Evolutionary conservation across 2,329 filamentous ascomycete species (phyloP).

Genomic region (Pseudogymnoascus sp.): DNA sequence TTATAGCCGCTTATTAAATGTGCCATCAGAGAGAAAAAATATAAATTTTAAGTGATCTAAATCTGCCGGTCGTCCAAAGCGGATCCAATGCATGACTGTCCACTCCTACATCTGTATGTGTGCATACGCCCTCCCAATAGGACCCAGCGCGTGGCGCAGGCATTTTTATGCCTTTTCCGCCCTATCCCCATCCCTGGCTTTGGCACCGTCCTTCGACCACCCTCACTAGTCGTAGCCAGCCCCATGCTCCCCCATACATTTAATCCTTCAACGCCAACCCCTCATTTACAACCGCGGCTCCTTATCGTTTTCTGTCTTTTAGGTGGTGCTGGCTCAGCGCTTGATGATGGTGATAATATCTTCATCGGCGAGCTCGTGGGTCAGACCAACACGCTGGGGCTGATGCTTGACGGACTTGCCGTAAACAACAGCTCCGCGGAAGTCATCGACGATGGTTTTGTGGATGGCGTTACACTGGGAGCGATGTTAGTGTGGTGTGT

Average conservation of each 20-base stretch:
- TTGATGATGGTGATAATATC: conserved; percentile 80
- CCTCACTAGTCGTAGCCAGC: background rate
- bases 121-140: background rate
- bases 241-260: conserved; percentile 14
- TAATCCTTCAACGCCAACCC: conserved; percentile 9
- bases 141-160: background rate
- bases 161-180: background rate
- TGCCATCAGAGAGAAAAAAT: background rate
- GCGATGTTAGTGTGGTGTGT: conserved; percentile 14
- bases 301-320: conserved; percentile 50
- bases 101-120: background rate
- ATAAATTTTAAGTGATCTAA: background rate
- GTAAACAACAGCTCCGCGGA: conserved; percentile 92
- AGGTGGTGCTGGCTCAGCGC: conserved; percentile 38
- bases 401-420: conserved; percentile 98
- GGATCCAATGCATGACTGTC: background rate
- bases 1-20: background rate
- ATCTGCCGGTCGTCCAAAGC: background rate
- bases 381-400: conserved; percentile 85
- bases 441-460: conserved; percentile 89
- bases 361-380: conserved; percentile 88
- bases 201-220: background rate
- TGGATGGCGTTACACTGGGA: conserved; percentile 90
- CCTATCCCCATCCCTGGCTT: background rate
- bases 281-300: conserved; percentile 5